Conservation (phyloP, 441 rosid species). For the Gossypium davidsonii region DNA sequence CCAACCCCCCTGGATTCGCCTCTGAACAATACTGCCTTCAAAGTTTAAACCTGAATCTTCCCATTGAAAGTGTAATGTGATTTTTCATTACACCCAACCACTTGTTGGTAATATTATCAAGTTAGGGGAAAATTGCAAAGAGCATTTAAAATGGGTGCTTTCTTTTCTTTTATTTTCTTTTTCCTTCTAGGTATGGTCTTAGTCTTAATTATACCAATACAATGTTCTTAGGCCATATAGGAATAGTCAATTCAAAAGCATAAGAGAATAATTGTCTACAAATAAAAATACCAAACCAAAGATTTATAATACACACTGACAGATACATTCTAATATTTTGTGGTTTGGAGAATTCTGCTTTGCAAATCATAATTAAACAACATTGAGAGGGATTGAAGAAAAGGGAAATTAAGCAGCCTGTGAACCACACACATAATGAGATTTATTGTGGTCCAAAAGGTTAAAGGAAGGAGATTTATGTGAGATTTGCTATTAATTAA, state of each 20-base stretch:
- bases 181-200: too few relatives aligned
- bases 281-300: not conserved
- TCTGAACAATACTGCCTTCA: too few relatives aligned
- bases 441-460: not conserved
- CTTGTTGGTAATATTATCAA: not conserved
- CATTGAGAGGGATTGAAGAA: not conserved
- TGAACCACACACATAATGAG: not conserved
- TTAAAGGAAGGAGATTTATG: not conserved
- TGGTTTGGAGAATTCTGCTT: not conserved
- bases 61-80: too few relatives aligned
- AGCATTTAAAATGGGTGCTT: not conserved
- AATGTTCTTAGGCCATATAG: not conserved
- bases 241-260: slow-evolving; percentile 1
- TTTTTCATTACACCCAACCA: not conserved
- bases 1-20: too few relatives aligned
- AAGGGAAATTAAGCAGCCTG: not conserved
- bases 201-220: not conserved
- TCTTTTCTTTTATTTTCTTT: not conserved
- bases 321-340: not conserved
- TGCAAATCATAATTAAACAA: not conserved
- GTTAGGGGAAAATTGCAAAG: not conserved
- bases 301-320: not conserved
- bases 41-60: too few relatives aligned
- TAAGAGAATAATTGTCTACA: not conserved
- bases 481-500: not conserved